Percentiles rank a stretch among this genome's conserved stretches.
phyloP scores from a whole-genome alignment of 2,329 filamentous ascomycete species.

The Plectosphaerella plurivora region DNA sequence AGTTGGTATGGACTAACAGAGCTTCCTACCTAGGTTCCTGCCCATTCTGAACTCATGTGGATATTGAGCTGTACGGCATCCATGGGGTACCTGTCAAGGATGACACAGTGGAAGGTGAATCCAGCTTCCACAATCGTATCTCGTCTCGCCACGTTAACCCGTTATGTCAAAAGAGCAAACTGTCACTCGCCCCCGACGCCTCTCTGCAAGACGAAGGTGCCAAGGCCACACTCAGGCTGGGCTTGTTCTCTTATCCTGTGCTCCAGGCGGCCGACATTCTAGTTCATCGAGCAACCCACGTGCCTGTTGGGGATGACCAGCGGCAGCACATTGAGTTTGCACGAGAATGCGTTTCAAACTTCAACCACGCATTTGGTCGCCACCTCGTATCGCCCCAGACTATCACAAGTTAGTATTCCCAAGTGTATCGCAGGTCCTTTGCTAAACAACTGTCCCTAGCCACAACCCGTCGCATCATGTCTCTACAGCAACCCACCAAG shows the following conservation, averaged over 20 bases:
- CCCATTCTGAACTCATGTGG: conserved; percentile 94
- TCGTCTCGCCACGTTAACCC: neutral
- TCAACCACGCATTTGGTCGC: conserved; percentile 72
- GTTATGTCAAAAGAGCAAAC: conserved; percentile 58
- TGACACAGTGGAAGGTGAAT: conserved; percentile 96
- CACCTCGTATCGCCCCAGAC: conserved; percentile 63
- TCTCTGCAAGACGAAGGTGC: conserved; percentile 53
- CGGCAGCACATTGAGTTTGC: conserved; percentile 91
- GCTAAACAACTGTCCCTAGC: conserved; percentile 35
- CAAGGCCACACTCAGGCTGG: conserved; percentile 67
- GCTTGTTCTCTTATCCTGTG: conserved; percentile 93
- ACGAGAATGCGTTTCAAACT: conserved; percentile 77
- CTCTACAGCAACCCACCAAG: conserved; percentile 66
- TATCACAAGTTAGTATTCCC: conserved; percentile 55
- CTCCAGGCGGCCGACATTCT: conserved; percentile 93
- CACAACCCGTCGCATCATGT: conserved; percentile 86
- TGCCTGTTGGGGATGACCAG: conserved; percentile 96
- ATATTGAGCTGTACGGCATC: conserved; percentile 88
- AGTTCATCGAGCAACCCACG: conserved; percentile 83
- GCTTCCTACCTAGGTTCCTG: conserved; percentile 52
- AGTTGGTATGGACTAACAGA: neutral
- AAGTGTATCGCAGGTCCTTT: neutral
- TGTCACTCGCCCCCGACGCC: conserved; percentile 57
- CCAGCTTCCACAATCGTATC: neutral
- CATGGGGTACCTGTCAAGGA: conserved; percentile 90